phyloP scores from a whole-genome alignment of 1,284 basidiomycete genomes.

The Trametes pubescens region DNA sequence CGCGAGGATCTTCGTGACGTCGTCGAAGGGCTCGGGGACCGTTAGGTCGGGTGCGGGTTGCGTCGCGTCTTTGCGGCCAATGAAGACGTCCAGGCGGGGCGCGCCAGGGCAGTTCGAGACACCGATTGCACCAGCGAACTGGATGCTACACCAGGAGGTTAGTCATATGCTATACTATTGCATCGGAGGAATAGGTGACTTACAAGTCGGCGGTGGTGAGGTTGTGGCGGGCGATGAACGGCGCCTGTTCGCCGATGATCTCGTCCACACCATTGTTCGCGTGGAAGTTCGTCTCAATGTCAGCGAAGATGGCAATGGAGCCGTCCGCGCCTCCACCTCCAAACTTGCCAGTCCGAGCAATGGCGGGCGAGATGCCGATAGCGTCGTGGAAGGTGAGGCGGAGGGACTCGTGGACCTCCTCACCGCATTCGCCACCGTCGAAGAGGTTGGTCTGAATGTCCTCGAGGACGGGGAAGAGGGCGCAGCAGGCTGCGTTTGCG shows the following conservation, averaged over 20 bases:
- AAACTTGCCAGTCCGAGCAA: constrained; percentile 17
- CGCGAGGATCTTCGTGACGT: constrained; percentile 17
- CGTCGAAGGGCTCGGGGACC: constrained; percentile 37
- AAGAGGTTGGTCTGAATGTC: constrained; percentile 48
- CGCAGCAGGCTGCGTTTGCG: constrained; percentile 48
- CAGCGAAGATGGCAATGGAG: constrained; percentile 34
- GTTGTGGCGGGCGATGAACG: constrained; percentile 31
- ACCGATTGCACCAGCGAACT: constrained; percentile 37
- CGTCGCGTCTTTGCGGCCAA: constrained; percentile 31
- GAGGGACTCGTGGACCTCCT: constrained; percentile 40
- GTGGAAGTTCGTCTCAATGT: constrained; percentile 36
- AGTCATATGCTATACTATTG: neutral
- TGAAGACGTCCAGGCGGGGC: constrained; percentile 29
- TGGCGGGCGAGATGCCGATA: constrained; percentile 32
- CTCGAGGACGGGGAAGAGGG: constrained; percentile 46
- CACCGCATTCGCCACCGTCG: constrained; percentile 37
- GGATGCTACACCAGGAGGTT: constrained; percentile 22
- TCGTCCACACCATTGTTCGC: constrained; percentile 37
- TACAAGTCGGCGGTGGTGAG: constrained; percentile 33
- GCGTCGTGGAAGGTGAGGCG: constrained; percentile 43
- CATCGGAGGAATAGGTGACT: neutral
- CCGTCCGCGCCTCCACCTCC: constrained; percentile 37
- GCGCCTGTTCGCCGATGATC: constrained; percentile 30
- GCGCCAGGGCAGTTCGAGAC: constrained; percentile 42
- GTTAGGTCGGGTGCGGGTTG: constrained; percentile 35